Evolutionary conservation across 1,139 yeast species (phyloP).

Genomic region (Candida glucosophila): DNA sequence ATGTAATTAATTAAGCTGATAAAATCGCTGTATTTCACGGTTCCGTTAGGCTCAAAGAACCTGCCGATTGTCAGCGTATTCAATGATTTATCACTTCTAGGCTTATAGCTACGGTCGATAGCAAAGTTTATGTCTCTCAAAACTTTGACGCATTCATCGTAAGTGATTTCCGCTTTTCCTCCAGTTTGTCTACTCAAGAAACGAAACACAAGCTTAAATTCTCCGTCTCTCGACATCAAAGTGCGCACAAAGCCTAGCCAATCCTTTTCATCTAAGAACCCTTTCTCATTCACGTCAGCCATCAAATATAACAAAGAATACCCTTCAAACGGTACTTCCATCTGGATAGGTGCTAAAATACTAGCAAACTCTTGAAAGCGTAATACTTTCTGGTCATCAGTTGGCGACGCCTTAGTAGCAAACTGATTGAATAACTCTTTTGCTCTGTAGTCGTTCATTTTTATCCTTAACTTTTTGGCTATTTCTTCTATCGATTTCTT

Average conservation of each 20-base stretch:
- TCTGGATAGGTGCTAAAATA: conserved; percentile 34
- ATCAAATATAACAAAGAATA: conserved; percentile 50
- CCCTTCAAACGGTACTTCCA: conserved; percentile 32
- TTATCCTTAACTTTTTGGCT: too few relatives aligned
- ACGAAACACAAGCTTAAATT: conserved; percentile 47
- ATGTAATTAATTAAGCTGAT: conserved; percentile 34
- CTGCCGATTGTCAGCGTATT: conserved; percentile 38
- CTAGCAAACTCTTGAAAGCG: conserved; percentile 31
- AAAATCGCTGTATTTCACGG: conserved; percentile 32
- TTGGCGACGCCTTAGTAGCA: conserved; percentile 18
- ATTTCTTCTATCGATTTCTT: too few relatives aligned
- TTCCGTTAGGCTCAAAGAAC: conserved; percentile 35
- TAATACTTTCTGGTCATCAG: conserved; percentile 13
- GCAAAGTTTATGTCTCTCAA: conserved; percentile 33
- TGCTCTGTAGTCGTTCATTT: conserved; percentile 22
- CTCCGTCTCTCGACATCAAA: conserved; percentile 49
- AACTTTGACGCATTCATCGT: conserved; percentile 31
- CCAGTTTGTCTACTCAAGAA: conserved; percentile 32
- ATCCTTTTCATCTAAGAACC: conserved; percentile 50
- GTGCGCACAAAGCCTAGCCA: conserved; percentile 52
- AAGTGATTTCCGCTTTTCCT: conserved; percentile 16
- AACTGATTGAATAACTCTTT: conserved; percentile 34
- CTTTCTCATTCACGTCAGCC: conserved; percentile 56
- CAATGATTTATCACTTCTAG: conserved; percentile 31
- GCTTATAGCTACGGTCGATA: conserved; percentile 36